These are phyloP conservation scores for Trifolium subterraneum DNA, from an alignment of 306 rosid species.

Conservation along the genomic window DNA sequence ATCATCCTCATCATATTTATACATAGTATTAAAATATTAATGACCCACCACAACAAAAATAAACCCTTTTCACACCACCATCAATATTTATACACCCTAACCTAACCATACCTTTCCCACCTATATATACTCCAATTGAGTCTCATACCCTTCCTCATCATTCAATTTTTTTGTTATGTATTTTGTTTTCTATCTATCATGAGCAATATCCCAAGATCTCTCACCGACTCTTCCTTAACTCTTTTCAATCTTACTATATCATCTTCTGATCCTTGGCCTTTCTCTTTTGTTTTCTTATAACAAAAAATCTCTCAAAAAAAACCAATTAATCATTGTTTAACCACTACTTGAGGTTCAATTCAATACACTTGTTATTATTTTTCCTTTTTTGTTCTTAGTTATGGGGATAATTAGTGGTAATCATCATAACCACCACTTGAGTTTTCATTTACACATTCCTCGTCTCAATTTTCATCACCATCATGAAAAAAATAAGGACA, in stretches of 20 bases:
- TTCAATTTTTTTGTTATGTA: conserved; percentile 50
- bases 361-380: neutral
- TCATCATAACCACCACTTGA: conserved; percentile 37
- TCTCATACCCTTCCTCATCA: conserved; percentile 42
- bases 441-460: conserved; percentile 66
- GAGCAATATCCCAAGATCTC: conserved; percentile 91
- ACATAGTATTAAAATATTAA: neutral
- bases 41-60: conserved; percentile 30
- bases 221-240: conserved; percentile 72
- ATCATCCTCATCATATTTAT: conserved; percentile 22
- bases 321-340: neutral
- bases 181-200: conserved; percentile 49
- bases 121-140: conserved; percentile 45
- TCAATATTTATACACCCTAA: neutral
- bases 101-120: neutral
- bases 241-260: conserved; percentile 87
- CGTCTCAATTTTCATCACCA: conserved; percentile 54
- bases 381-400: neutral
- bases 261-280: conserved; percentile 93
- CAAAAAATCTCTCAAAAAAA: conserved; percentile 3
- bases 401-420: conserved; percentile 50
- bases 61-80: conserved; percentile 14
- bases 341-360: neutral
- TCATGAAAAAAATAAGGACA: conserved; percentile 52
- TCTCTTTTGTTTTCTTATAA: conserved; percentile 68